phyloP scores from a whole-genome alignment of 75 land plant genomes.

The Selaginella moellendorffii region DNA sequence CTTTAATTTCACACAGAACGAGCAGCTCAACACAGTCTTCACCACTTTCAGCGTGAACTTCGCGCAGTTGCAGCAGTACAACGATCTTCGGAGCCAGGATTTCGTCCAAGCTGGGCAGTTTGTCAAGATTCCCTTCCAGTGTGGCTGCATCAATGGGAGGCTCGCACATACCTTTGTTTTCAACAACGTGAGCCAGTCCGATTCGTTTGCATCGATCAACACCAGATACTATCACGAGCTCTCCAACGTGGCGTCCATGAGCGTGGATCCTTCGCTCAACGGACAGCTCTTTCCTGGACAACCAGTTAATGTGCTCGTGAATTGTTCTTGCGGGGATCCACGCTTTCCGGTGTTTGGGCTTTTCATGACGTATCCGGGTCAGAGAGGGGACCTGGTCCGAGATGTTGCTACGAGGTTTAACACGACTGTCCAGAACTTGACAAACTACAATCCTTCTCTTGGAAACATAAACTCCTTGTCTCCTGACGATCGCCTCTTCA shows the following conservation, averaged over 20 bases:
- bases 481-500: constrained; percentile 9
- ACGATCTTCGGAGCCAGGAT: too few relatives aligned
- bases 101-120: background rate
- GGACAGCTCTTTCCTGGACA: constrained; percentile 16
- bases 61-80: too few relatives aligned
- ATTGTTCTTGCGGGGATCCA: constrained; percentile 69
- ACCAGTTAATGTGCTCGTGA: constrained; percentile 37
- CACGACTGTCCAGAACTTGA: constrained; percentile 22
- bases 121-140: constrained; percentile 37
- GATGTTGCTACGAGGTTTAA: constrained; percentile 21
- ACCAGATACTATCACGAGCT: background rate
- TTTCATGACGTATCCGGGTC: constrained; percentile 51
- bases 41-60: too few relatives aligned
- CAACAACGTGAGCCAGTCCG: constrained; percentile 20
- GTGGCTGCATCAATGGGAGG: too few relatives aligned
- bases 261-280: background rate
- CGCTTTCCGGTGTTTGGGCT: constrained; percentile 47
- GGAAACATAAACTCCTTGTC: background rate
- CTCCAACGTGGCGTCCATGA: background rate
- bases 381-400: constrained; percentile 23
- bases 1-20: too few relatives aligned
- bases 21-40: too few relatives aligned
- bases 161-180: too few relatives aligned
- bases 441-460: constrained; percentile 33
- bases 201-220: constrained; percentile 24